Conservation (phyloP, 177 flowering plant genomes). For the Vitis hybrid region DNA sequence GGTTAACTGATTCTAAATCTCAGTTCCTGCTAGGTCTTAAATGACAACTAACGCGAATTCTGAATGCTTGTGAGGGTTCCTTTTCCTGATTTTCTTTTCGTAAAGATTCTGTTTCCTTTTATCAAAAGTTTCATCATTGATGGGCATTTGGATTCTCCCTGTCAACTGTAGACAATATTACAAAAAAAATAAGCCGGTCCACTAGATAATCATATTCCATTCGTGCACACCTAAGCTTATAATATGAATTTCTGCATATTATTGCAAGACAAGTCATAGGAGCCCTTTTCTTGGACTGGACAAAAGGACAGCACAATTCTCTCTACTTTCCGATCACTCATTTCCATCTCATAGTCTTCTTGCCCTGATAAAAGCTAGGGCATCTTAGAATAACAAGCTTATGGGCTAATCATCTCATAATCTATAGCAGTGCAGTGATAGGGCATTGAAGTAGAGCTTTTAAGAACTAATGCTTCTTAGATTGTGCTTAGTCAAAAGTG, state of each 20-base stretch:
- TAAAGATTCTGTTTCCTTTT: background rate
- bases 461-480: slow-evolving; percentile 11
- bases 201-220: slow-evolving; percentile 14
- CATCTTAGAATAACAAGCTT: slow-evolving; percentile 9
- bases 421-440: slow-evolving; percentile 30
- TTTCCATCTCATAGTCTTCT: slow-evolving; percentile 3
- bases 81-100: background rate
- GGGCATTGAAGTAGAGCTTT: slow-evolving; percentile 19
- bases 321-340: slow-evolving; percentile 12
- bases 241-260: slow-evolving; percentile 4
- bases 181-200: slow-evolving; percentile 5
- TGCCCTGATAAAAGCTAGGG: background rate
- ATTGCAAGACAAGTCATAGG: slow-evolving; percentile 10
- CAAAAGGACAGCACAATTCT: slow-evolving; percentile 5
- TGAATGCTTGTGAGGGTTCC: no score
- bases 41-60: background rate
- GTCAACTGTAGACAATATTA: slow-evolving; percentile 14
- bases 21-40: slow-evolving; percentile 1
- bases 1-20: no score
- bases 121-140: slow-evolving; percentile 23
- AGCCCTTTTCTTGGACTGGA: slow-evolving; percentile 14
- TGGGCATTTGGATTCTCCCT: slow-evolving; percentile 5
- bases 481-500: slow-evolving; percentile 35
- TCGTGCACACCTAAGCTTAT: slow-evolving; percentile 18
- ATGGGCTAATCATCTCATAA: slow-evolving; percentile 7